phyloP scores from a whole-genome alignment of 1,139 yeast genomes.

The Groenewaldozyma sp. region DNA sequence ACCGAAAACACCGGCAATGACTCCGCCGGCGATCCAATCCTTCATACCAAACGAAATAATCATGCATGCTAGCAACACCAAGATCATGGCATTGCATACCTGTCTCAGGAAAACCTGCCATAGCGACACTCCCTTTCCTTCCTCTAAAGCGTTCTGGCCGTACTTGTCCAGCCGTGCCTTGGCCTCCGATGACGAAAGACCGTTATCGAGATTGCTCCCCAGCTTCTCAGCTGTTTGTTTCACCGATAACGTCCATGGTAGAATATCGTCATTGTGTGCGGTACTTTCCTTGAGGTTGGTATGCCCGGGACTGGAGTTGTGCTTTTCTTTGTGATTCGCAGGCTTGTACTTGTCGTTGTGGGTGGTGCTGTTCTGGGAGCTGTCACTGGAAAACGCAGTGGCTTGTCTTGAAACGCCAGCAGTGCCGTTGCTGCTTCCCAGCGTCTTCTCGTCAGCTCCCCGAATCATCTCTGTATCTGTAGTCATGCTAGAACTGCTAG shows the following conservation, averaged over 20 bases:
- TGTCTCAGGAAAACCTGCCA: constrained; percentile 56
- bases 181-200: constrained; percentile 40
- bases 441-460: too few species aligned
- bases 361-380: too few species aligned
- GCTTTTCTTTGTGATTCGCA: too few species aligned
- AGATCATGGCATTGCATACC: constrained; percentile 70
- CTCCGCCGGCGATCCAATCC: constrained; percentile 83
- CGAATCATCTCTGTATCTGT: too few species aligned
- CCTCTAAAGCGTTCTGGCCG: constrained; percentile 59
- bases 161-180: constrained; percentile 27
- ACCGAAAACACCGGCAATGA: constrained; percentile 59
- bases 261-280: constrained; percentile 23
- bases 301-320: background rate
- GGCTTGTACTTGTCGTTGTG: too few species aligned
- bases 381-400: too few species aligned
- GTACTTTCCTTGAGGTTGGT: background rate
- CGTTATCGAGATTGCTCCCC: constrained; percentile 36
- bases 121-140: constrained; percentile 49
- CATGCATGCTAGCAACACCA: constrained; percentile 67
- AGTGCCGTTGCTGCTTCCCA: too few species aligned
- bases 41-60: constrained; percentile 62
- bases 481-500: too few species aligned
- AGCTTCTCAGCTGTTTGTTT: constrained; percentile 21
- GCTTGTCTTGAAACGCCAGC: too few species aligned
- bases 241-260: constrained; percentile 20